phyloP scores from a whole-genome alignment of 148 eudicot genomes.

The Chenopodium album region DNA sequence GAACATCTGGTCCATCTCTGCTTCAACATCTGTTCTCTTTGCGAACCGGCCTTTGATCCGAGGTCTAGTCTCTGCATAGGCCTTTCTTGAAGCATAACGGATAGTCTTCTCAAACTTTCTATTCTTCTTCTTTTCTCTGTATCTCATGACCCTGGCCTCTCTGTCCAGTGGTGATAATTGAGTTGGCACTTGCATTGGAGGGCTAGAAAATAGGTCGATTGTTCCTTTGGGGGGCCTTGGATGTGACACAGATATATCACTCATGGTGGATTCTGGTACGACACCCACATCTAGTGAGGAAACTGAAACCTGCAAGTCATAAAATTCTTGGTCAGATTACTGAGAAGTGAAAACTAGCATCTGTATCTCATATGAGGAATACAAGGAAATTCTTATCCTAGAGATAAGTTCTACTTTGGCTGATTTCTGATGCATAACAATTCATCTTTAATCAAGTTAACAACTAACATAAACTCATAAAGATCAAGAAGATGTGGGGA shows the following conservation, averaged over 20 bases:
- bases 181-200: conserved; percentile 54
- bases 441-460: background rate
- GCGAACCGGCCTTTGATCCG: conserved; percentile 94
- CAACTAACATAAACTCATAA: background rate
- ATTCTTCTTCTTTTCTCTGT: conserved; percentile 87
- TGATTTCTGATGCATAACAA: background rate
- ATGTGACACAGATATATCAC: conserved; percentile 48
- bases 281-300: conserved; percentile 79
- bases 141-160: conserved; percentile 85
- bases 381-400: background rate
- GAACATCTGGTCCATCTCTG: conserved; percentile 71
- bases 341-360: background rate
- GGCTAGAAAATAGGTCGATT: conserved; percentile 65
- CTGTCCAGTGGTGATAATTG: conserved; percentile 74
- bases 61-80: conserved; percentile 96
- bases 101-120: conserved; percentile 93
- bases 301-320: conserved; percentile 60
- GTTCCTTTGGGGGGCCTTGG: conserved; percentile 61
- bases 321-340: conserved; percentile 11
- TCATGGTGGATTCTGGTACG: conserved; percentile 63
- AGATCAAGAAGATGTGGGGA: too few relatives aligned
- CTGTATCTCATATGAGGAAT: background rate
- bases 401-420: background rate
- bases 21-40: conserved; percentile 71
- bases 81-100: conserved; percentile 95